Base-by-base conservation (phyloP, 2,329 filamentous ascomycete genomes). In the Mariannaea elegans region DNA sequence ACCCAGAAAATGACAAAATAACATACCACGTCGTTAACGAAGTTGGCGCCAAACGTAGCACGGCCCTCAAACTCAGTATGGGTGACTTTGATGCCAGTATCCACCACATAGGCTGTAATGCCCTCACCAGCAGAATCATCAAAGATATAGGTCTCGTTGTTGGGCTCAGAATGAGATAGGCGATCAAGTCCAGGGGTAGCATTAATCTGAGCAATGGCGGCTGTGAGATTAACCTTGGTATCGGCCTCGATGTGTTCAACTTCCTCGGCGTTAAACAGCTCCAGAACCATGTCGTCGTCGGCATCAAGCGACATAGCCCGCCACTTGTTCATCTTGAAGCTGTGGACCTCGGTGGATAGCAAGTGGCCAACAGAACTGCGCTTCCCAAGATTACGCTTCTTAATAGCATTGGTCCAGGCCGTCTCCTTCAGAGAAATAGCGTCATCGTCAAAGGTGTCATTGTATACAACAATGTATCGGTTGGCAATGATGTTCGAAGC, bases 391-490 rank as follows among this genome's bases (percentile, higher is more conserved):
- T 87, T 87, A 65, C 85, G 84, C 75, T 84, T 87, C 72, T 82
- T 77, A 56, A 89, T 73, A 42, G 81, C 73, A 39, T 78, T 70
- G 56, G 76, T 79, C 68, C 87, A 79, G 56, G 74, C 77, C 29
- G 77, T 73, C 69, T 85, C 76, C 72, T 86, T 83, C 47, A 79
- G 75, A 34, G 77, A 73, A 67, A 89, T 81, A 34, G 76, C 76
- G 14, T 79, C 80, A 19, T 81, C 76, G 62, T 76, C 77, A 65
- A 80, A 81, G 55, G 80, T 82, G 64, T 78, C 78, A 73, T 88
- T 86, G 78, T 88, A 89, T 58, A 90, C 86, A 54, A 89, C 86
- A 62, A 90, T 89, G 74, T 87, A 90, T 47, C 80, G 78, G 76
- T 85, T 82, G 32, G 83, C 76, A 46, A 89, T 81, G 59, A 83